A percentile compares a stretch with the other conserved stretches of the same genome.
These are phyloP conservation scores for Aspergillus tamarii DNA, from an alignment of 2,329 filamentous ascomycete genomes.

Conservation along the genomic window DNA sequence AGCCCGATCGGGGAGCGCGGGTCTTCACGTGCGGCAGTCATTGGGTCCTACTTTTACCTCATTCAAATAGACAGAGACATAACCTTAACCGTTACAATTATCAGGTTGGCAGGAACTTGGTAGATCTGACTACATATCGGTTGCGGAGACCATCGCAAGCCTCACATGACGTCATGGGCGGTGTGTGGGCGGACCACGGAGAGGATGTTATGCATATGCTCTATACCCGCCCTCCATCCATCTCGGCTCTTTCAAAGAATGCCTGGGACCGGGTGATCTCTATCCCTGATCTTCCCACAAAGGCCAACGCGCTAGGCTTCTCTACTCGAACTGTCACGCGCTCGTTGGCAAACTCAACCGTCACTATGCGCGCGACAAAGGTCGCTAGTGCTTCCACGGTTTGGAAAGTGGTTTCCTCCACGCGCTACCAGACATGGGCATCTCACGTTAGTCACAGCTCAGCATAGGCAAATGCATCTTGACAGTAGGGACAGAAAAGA, in stretches of 20 bases:
- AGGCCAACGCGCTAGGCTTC: conserved; percentile 55
- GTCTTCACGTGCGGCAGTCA: conserved; percentile 25
- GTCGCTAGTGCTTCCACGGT: conserved; percentile 57
- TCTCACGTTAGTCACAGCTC: conserved; percentile 1
- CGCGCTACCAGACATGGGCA: conserved; percentile 33
- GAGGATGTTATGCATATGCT: neutral
- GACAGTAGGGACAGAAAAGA: neutral
- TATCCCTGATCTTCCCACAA: conserved; percentile 53
- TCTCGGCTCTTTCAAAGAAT: conserved; percentile 41
- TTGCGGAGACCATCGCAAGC: neutral
- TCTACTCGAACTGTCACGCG: conserved; percentile 52
- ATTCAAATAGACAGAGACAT: neutral
- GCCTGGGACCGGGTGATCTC: conserved; percentile 51
- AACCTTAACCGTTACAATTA: neutral
- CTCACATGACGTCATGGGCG: neutral
- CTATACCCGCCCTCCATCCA: conserved; percentile 17
- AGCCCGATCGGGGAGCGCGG: conserved; percentile 9
- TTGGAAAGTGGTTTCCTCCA: conserved; percentile 53
- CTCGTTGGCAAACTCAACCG: conserved; percentile 49
- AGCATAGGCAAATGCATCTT: neutral
- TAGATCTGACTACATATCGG: neutral
- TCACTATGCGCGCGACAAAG: conserved; percentile 50
- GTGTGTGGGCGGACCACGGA: neutral
- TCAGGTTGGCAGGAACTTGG: neutral
- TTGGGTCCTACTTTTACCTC: conserved; percentile 16